Evolutionary conservation across 192 early-diverging fungal genomes (phyloP), one percentile per base, ranked within the genome.

Genomic region (Linnemannia zychae): DNA sequence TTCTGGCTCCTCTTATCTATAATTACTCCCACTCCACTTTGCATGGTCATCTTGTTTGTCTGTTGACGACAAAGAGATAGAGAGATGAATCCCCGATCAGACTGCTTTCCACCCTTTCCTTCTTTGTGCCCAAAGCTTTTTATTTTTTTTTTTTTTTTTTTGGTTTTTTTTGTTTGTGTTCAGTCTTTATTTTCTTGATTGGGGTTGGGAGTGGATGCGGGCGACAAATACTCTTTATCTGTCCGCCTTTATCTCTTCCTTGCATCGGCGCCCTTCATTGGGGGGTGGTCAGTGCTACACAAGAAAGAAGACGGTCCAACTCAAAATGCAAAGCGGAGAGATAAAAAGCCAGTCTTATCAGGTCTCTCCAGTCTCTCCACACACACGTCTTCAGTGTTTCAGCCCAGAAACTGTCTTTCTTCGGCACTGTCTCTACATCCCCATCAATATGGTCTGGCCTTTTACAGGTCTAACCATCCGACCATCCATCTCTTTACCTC

Each of bases 271-370:
- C 9, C 24, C 24, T 24, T 63, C 57, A 63, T 38, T 22, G 33
- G 49, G 50, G 68, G 76, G 67, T 72, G 77, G 70, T 79, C 70
- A 72, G 66, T 79, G 77, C 77, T 79, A 79, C 77, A 79, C 77
- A 79, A 79, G 37, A 37, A 15, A 63, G n/a, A n/a, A n/a, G n/a
- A 60, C 37, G 60, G 17, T 6, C 24, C 72, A 33, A 73, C 71
- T 73, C 44, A 33, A 74, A 24, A 52, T 50, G 49, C 20, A 31
- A 1, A 13, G 47, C 36, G 49, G 37, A 40, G 66, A 33, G 46
- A 37, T 49, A 18, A 33, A 33, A 36, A 72, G 70, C 47, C 24
- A 28, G 44, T 33, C 57, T 33, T 63, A 57, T 67, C 74, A 72
- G 18, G 44, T 74, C 44, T 72, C 33, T 73, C 63, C 52, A n/a